Evolutionary conservation across 2,329 filamentous ascomycete genomes (phyloP), one percentile per base, ranked within the genome.

Genomic region (Acrodontium crateriforme): DNA sequence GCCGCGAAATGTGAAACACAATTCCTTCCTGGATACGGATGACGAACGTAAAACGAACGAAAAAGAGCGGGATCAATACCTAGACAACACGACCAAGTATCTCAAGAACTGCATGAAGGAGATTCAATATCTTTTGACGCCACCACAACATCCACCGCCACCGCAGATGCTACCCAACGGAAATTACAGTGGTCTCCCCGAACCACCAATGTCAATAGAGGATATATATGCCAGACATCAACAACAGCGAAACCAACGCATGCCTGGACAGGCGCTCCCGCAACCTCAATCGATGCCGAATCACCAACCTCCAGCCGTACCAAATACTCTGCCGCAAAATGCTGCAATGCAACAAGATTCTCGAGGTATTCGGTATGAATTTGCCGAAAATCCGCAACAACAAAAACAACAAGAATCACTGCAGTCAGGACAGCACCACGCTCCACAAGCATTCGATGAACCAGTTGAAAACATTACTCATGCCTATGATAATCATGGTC

Each of bases 41-140:
- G 44, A 45, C n/a, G 50, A 58, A 16, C 33, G 33, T 10, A 61
- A 44, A 16, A 31, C 63, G 18, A 48, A 15, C 53, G 67, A 71
- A 26, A 55, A 62, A 32, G 65, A 68, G 29, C 63, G 69, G 34
- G 71, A 75, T 31, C 58, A 60, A 25, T 62, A 72, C 38, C 62
- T 71, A 28, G 71, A 76, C 36, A 74, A 74, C 47, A 74, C 71
- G 26, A 65, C 67, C 31, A 56, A 65, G 18, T 77, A 73, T 42
- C 60, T 78, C 17, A 68, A 65, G 31, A 75, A 74, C 52, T 77
- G 72, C 46, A 66, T 75, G 27, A 69, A 76, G 40, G 74, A 78
- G 49, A 69, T 78, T 27, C 70, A 71, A 3, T 78, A 78, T 43
- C 67, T 78, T 35, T 62, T 78, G 18, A 70, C 74, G 26, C 73